phyloP scores from a whole-genome alignment of 768 basidiomycete species.

The Hygrocybe coccinea region DNA sequence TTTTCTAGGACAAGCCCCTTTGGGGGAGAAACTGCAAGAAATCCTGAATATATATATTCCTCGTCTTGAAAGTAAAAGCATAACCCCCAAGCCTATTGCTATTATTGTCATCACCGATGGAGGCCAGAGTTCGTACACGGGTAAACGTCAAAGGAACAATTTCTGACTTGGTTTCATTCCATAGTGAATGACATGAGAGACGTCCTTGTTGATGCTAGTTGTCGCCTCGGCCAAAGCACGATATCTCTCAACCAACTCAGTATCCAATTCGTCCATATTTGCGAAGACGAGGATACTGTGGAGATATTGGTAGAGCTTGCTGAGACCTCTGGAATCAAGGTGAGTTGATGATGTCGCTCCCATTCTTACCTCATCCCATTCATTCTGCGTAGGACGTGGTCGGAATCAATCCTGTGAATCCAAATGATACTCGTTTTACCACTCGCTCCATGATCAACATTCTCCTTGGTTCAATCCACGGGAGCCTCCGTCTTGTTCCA shows the following conservation, averaged over 20 bases:
- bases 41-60: constrained; percentile 26
- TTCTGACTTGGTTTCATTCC: background rate
- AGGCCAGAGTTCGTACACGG: constrained; percentile 29
- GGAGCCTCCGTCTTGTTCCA: background rate
- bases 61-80: constrained; percentile 21
- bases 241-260: constrained; percentile 40
- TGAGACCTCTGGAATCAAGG: constrained; percentile 38
- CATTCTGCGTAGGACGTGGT: constrained; percentile 54
- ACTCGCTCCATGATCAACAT: constrained; percentile 7
- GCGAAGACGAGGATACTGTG: constrained; percentile 37
- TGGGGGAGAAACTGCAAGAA: constrained; percentile 33
- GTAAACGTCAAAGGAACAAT: no score
- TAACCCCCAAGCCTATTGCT: constrained; percentile 46
- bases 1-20: constrained; percentile 34
- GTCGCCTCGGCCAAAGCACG: constrained; percentile 39
- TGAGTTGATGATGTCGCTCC: constrained; percentile 13
- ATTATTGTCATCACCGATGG: constrained; percentile 62
- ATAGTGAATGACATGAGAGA: constrained; percentile 43
- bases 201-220: constrained; percentile 44
- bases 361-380: background rate
- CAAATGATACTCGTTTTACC: constrained; percentile 2
- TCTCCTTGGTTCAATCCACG: constrained; percentile 9
- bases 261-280: constrained; percentile 71
- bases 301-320: constrained; percentile 45
- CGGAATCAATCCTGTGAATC: constrained; percentile 54